Conservation (phyloP, 2,329 filamentous ascomycete genomes). For the Podosphaera fusca region DNA sequence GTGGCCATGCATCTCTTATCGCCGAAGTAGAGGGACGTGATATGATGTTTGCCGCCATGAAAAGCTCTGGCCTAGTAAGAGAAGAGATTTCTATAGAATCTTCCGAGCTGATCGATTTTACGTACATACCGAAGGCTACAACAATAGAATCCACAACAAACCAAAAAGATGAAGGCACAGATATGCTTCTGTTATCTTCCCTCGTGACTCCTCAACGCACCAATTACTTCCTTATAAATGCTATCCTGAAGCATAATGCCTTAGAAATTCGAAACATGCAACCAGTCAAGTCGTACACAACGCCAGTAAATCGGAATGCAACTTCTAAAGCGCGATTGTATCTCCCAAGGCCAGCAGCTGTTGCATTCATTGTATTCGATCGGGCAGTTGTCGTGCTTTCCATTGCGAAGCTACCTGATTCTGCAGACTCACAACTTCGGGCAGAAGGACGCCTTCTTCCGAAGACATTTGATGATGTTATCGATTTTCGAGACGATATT, state of each 20-base stretch:
- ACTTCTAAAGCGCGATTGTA: slow-evolving; percentile 40
- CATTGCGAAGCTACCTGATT: slow-evolving; percentile 40
- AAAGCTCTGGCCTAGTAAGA: slow-evolving; percentile 26
- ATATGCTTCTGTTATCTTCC: slow-evolving; percentile 38
- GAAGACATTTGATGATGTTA: slow-evolving; percentile 59
- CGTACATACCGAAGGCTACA: slow-evolving; percentile 35
- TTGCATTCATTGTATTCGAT: slow-evolving; percentile 63
- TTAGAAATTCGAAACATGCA: slow-evolving; percentile 41
- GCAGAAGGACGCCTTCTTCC: slow-evolving; percentile 39
- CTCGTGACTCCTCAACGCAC: slow-evolving; percentile 28
- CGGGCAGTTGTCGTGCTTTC: slow-evolving; percentile 59
- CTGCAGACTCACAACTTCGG: slow-evolving; percentile 54
- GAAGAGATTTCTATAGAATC: slow-evolving; percentile 29
- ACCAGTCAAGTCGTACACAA: slow-evolving; percentile 40
- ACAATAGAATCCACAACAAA: slow-evolving; percentile 22
- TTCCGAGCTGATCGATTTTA: slow-evolving; percentile 60
- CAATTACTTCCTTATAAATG: slow-evolving; percentile 55
- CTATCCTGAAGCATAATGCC: slow-evolving; percentile 31
- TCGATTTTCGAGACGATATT: slow-evolving; percentile 50
- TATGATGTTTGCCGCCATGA: slow-evolving; percentile 37
- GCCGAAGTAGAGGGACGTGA: slow-evolving; percentile 49
- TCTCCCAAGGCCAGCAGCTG: slow-evolving; percentile 54
- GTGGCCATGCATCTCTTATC: slow-evolving; percentile 56
- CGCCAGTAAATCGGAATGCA: slow-evolving; percentile 20
- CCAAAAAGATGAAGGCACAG: slow-evolving; percentile 27